Conservation (phyloP, 2,329 filamentous ascomycete genomes). For the Alternaria atra region DNA sequence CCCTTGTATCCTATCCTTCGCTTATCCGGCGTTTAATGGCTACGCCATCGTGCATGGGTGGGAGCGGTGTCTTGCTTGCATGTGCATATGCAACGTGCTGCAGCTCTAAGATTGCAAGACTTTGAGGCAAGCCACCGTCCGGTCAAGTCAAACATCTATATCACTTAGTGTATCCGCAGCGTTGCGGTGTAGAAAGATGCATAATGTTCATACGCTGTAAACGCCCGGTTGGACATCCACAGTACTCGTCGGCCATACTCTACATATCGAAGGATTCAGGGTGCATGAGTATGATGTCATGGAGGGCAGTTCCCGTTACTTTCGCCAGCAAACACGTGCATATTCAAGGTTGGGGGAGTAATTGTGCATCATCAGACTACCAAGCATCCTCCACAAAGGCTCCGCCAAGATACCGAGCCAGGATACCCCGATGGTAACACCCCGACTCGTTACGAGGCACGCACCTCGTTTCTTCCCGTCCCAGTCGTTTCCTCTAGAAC, state of each 20-base stretch:
- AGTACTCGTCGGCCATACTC: slow-evolving; percentile 6
- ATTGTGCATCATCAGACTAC: slow-evolving; percentile 11
- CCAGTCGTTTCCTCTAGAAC: slow-evolving; percentile 7
- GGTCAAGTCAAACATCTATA: slow-evolving; percentile 10
- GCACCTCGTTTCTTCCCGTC: slow-evolving; percentile 19
- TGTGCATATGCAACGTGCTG: slow-evolving; percentile 11
- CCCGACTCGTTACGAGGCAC: slow-evolving; percentile 20
- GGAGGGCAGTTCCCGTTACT: not conserved
- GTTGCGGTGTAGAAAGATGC: slow-evolving; percentile 12
- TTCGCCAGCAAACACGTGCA: slow-evolving; percentile 3
- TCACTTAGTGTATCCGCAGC: not conserved
- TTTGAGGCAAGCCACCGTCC: slow-evolving; percentile 8
- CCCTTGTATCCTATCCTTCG: slow-evolving; percentile 3
- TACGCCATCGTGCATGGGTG: slow-evolving; percentile 14
- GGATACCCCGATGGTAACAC: slow-evolving; percentile 8
- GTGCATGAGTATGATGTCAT: slow-evolving; percentile 14
- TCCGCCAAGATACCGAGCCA: slow-evolving; percentile 2
- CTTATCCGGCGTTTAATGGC: slow-evolving; percentile 2
- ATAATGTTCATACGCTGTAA: slow-evolving; percentile 4
- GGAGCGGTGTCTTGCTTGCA: slow-evolving; percentile 15
- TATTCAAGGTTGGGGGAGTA: not conserved
- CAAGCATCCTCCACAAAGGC: slow-evolving; percentile 1
- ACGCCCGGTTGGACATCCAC: not conserved
- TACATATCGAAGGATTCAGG: slow-evolving; percentile 2
- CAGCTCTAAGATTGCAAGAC: slow-evolving; percentile 2